phyloP scores from a whole-genome alignment of 805 yeast species.

The Kodamaea kaohsiungensis region DNA sequence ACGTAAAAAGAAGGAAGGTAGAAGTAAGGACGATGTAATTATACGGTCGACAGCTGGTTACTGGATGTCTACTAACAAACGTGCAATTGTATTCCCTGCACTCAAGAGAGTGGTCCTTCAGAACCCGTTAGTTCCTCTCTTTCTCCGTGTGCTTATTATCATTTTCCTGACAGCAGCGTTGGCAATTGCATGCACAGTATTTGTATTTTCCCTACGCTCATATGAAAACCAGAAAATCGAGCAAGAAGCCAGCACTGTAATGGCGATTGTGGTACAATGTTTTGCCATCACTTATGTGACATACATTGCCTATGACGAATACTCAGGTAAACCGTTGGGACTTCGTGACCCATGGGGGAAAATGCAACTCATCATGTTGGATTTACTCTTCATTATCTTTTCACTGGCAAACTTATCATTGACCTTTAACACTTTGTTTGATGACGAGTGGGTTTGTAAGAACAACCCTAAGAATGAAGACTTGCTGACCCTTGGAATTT shows the following conservation, averaged over 20 bases:
- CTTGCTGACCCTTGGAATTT: slow-evolving; percentile 18
- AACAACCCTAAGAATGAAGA: slow-evolving; percentile 22
- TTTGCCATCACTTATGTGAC: slow-evolving; percentile 74
- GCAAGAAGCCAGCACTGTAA: slow-evolving; percentile 87
- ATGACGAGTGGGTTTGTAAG: slow-evolving; percentile 74
- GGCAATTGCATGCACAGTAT: slow-evolving; percentile 67
- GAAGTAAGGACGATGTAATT: slow-evolving; percentile 8
- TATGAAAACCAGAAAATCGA: slow-evolving; percentile 43
- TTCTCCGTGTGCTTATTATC: slow-evolving; percentile 54
- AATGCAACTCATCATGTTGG: slow-evolving; percentile 77
- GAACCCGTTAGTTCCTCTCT: slow-evolving; percentile 80
- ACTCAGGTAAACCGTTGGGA: slow-evolving; percentile 88
- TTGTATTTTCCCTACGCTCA: slow-evolving; percentile 35
- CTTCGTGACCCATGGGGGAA: slow-evolving; percentile 83
- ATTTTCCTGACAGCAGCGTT: slow-evolving; percentile 66
- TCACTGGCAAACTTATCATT: slow-evolving; percentile 85
- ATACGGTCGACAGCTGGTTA: slow-evolving; percentile 61
- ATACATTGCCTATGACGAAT: slow-evolving; percentile 89
- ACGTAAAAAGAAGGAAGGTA: slow-evolving; percentile 6
- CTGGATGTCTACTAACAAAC: slow-evolving; percentile 66
- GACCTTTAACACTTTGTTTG: slow-evolving; percentile 80
- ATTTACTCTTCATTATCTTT: slow-evolving; percentile 83
- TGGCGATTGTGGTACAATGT: slow-evolving; percentile 86
- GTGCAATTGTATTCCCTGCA: slow-evolving; percentile 64
- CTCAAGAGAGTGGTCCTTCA: slow-evolving; percentile 60